Evolutionary conservation across 805 yeast genomes (phyloP).

Genomic region (Barnettozyma botsteinii): DNA sequence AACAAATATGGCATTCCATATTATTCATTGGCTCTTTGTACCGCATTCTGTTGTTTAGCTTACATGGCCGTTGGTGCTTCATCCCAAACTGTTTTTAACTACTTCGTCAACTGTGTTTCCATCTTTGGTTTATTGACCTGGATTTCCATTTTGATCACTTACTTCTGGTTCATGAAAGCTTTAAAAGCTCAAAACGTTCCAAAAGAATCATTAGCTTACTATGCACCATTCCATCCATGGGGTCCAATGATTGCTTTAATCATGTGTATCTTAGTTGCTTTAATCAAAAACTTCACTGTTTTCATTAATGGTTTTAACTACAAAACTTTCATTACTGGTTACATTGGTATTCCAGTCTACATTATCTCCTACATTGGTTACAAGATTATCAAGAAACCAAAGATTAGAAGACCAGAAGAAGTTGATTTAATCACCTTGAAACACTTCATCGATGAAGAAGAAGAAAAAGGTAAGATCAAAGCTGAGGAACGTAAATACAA

Average conservation of each 20-base stretch:
- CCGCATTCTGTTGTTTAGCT: constrained; percentile 54
- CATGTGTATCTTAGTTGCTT: constrained; percentile 47
- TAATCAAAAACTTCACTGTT: constrained; percentile 68
- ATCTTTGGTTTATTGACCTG: constrained; percentile 72
- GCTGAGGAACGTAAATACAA: constrained; percentile 22
- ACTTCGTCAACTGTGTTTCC: constrained; percentile 72
- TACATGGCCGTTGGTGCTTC: constrained; percentile 60
- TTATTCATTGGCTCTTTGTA: constrained; percentile 45
- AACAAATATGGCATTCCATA: constrained; percentile 68
- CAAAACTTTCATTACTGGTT: constrained; percentile 69
- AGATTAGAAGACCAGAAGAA: constrained; percentile 44
- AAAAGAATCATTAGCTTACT: constrained; percentile 49
- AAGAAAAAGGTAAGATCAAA: constrained; percentile 24
- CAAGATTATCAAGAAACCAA: constrained; percentile 50
- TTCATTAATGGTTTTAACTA: constrained; percentile 59
- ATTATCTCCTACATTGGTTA: constrained; percentile 50
- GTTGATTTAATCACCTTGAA: constrained; percentile 56
- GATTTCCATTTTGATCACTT: constrained; percentile 65
- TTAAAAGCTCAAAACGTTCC: constrained; percentile 61
- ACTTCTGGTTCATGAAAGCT: constrained; percentile 60
- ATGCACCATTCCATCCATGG: constrained; percentile 65
- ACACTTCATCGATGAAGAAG: constrained; percentile 31
- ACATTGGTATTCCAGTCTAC: constrained; percentile 67
- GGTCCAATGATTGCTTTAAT: constrained; percentile 55
- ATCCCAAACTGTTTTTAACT: constrained; percentile 53